These are phyloP conservation scores for Aristolochia contorta DNA, from an alignment of 164 flowering plant genomes.

Conservation along the genomic window DNA sequence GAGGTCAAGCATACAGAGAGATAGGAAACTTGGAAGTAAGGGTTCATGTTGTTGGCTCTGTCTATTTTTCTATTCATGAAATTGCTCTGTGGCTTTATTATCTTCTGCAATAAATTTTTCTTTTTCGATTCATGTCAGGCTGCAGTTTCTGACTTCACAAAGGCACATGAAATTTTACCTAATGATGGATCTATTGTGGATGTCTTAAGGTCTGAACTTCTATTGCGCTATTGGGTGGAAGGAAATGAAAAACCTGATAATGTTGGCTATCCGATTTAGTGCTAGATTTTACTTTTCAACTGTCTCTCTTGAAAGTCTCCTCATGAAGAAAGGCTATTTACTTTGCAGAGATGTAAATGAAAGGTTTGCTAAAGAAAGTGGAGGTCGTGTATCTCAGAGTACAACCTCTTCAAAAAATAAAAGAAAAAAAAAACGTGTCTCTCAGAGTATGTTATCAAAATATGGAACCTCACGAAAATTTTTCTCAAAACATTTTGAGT, in stretches of 20 bases:
- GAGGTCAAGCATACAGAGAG: slow-evolving; percentile 92
- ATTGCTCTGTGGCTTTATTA: too few relatives aligned
- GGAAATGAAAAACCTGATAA: neutral
- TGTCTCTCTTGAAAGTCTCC: too few relatives aligned
- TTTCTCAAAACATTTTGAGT: too few relatives aligned
- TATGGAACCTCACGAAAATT: neutral
- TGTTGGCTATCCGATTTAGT: slow-evolving; percentile 1
- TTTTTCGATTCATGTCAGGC: slow-evolving; percentile 32
- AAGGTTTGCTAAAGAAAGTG: slow-evolving; percentile 36
- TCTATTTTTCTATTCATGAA: too few relatives aligned
- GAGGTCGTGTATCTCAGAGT: too few relatives aligned
- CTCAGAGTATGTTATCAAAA: slow-evolving; percentile 33
- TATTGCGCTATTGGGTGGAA: neutral
- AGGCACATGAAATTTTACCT: slow-evolving; percentile 70
- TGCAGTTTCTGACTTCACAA: slow-evolving; percentile 72
- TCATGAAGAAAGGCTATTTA: neutral
- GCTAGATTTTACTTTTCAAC: too few relatives aligned
- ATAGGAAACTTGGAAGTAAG: slow-evolving; percentile 62
- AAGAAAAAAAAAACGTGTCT: too few relatives aligned
- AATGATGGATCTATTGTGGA: slow-evolving; percentile 83
- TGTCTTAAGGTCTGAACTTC: slow-evolving; percentile 48
- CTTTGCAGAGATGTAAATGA: slow-evolving; percentile 54
- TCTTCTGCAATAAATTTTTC: too few relatives aligned
- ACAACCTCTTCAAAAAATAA: too few relatives aligned
- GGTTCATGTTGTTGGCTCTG: slow-evolving; percentile 1